Percentiles rank a stretch among this genome's conserved stretches.
These are phyloP conservation scores for Penstemon barbatus DNA, from an alignment of 257 asterid species.

Conservation along the genomic window DNA sequence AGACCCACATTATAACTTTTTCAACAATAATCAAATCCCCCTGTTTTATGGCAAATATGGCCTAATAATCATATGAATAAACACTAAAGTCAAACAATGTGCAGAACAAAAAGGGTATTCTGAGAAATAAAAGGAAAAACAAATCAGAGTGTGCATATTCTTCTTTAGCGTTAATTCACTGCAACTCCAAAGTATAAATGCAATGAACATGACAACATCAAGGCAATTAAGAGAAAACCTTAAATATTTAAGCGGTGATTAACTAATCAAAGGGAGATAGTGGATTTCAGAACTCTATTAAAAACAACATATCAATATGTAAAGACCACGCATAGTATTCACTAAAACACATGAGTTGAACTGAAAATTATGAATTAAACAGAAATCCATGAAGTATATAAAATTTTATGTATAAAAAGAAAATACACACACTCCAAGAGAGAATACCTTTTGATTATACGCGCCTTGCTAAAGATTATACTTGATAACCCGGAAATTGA, in stretches of 20 bases:
- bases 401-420: neutral
- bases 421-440: constrained; percentile 4
- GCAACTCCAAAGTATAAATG: too few species aligned
- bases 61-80: neutral
- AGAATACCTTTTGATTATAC: constrained; percentile 26
- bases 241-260: too few species aligned
- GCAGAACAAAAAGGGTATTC: neutral
- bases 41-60: neutral
- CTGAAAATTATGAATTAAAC: constrained; percentile 12
- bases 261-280: too few species aligned
- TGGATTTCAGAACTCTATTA: too few species aligned
- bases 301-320: too few species aligned
- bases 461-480: constrained; percentile 19
- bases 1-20: neutral
- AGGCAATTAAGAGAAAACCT: too few species aligned
- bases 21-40: neutral
- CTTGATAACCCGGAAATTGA: constrained; percentile 27
- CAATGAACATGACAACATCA: too few species aligned
- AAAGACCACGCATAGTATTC: too few species aligned
- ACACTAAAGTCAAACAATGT: neutral
- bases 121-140: too few species aligned
- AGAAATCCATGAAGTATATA: constrained; percentile 12
- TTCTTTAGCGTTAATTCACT: too few species aligned
- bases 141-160: too few species aligned
- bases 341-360: neutral